Percentiles rank a stretch among this genome's conserved stretches.
Evolutionary conservation across 768 basidiomycete genomes (phyloP).

Genomic region (Russula dissimulans): DNA sequence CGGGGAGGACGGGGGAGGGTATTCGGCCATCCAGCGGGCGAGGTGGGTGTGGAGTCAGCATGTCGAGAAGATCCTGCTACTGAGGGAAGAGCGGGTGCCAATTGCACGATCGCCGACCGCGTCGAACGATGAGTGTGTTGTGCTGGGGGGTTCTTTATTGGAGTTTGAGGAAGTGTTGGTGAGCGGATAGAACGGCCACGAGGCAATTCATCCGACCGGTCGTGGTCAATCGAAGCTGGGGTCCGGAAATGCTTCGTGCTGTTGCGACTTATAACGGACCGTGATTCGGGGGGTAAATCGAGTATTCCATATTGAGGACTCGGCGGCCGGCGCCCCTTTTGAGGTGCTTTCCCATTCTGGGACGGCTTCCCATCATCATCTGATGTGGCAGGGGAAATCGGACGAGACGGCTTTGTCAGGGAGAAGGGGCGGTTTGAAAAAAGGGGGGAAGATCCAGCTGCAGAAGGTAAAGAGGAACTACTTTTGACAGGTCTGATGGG

Average conservation of each 20-base stretch:
- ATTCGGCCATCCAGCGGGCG: constrained; percentile 15
- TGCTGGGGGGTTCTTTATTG: neutral
- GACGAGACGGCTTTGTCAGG: constrained; percentile 9
- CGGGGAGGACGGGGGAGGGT: constrained; percentile 15
- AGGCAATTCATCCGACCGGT: neutral
- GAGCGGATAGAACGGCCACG: constrained; percentile 15
- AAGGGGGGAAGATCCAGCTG: neutral
- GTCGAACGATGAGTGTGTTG: constrained; percentile 12
- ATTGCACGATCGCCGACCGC: constrained; percentile 11
- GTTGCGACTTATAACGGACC: constrained; percentile 14
- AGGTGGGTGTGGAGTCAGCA: constrained; percentile 13
- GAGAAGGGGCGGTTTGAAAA: constrained; percentile 5
- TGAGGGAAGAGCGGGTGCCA: neutral
- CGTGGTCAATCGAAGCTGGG: constrained; percentile 7
- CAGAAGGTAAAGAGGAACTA: constrained; percentile 4
- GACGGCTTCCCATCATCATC: constrained; percentile 10
- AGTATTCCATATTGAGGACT: constrained; percentile 21
- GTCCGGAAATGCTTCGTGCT: constrained; percentile 4
- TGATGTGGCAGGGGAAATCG: constrained; percentile 15
- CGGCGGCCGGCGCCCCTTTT: constrained; percentile 6
- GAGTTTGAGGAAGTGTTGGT: constrained; percentile 13
- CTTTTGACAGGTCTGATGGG: constrained; percentile 9
- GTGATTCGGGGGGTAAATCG: constrained; percentile 18
- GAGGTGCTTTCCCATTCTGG: constrained; percentile 3
- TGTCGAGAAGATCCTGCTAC: neutral